A percentile compares a stretch with the other conserved stretches of the same genome.
Evolutionary conservation across 768 basidiomycete species (phyloP).

Genomic region (Kwoniella heveanensis): DNA sequence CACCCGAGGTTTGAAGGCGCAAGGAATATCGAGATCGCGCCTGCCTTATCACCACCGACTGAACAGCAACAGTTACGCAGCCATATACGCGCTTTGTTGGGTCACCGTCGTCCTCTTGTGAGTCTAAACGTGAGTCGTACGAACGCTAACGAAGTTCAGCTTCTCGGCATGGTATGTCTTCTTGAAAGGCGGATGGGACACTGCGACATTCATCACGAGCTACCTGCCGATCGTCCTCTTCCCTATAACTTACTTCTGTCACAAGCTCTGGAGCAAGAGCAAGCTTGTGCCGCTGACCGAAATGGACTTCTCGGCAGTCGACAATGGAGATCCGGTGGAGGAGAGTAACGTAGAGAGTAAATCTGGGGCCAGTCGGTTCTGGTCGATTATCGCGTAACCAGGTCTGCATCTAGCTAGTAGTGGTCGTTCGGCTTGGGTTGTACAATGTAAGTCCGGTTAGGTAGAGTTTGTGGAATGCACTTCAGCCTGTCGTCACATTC

Average conservation of each 20-base stretch:
- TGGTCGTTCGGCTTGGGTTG: too few relatives aligned
- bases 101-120: conserved; percentile 37
- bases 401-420: too few relatives aligned
- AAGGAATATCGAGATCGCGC: conserved; percentile 70
- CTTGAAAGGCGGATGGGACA: conserved; percentile 61
- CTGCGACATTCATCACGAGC: conserved; percentile 73
- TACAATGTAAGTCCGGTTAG: too few relatives aligned
- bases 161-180: conserved; percentile 59
- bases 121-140: background rate
- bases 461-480: too few relatives aligned
- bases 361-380: too few relatives aligned
- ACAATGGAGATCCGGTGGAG: too few relatives aligned
- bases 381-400: too few relatives aligned
- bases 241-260: conserved; percentile 71
- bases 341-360: too few relatives aligned
- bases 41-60: conserved; percentile 64
- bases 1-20: conserved; percentile 73
- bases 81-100: conserved; percentile 53
- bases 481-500: too few relatives aligned
- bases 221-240: conserved; percentile 63
- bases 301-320: conserved; percentile 68
- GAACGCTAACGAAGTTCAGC: conserved; percentile 23
- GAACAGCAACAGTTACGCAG: conserved; percentile 58
- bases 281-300: conserved; percentile 61
- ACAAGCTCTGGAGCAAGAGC: conserved; percentile 63